Conservation (phyloP, 2,329 filamentous ascomycete genomes). For the Neopestalotiopsis rosae region DNA sequence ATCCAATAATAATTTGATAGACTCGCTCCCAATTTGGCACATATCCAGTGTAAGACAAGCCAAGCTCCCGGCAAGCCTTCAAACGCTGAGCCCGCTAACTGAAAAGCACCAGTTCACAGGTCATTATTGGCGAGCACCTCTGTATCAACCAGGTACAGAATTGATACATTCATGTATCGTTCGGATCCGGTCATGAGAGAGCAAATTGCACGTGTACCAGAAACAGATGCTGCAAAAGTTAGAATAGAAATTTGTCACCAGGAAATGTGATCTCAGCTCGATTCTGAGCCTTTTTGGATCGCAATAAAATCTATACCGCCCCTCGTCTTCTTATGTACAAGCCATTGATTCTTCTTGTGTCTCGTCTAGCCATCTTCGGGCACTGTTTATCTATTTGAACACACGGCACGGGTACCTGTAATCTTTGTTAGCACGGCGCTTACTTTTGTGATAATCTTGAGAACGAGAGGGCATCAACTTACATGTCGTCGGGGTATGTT, state of each 20-base stretch:
- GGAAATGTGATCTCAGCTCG: slow-evolving; percentile 9
- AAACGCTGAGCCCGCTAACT: too few relatives aligned
- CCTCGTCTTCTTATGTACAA: slow-evolving; percentile 33
- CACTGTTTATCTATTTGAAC: slow-evolving; percentile 53
- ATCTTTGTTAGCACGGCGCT: slow-evolving; percentile 34
- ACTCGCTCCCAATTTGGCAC: background rate
- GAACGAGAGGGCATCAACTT: background rate
- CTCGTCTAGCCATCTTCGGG: slow-evolving; percentile 21
- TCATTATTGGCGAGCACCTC: too few relatives aligned
- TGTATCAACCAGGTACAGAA: too few relatives aligned
- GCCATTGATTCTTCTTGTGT: slow-evolving; percentile 5
- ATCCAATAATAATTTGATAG: background rate
- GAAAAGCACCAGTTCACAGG: too few relatives aligned
- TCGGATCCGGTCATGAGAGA: background rate
- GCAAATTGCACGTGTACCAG: background rate
- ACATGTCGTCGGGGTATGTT: slow-evolving; percentile 69
- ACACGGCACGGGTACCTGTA: slow-evolving; percentile 68
- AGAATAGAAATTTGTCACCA: background rate
- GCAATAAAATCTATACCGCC: slow-evolving; percentile 21
- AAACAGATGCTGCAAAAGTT: background rate
- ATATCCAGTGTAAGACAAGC: too few relatives aligned
- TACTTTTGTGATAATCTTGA: slow-evolving; percentile 17
- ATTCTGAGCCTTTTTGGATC: background rate
- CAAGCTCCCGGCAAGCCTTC: too few relatives aligned
- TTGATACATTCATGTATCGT: background rate